Percentiles rank a stretch among this genome's conserved stretches.
Evolutionary conservation across 305 asterid genomes (phyloP).

Genomic region (Solanum hybrid): DNA sequence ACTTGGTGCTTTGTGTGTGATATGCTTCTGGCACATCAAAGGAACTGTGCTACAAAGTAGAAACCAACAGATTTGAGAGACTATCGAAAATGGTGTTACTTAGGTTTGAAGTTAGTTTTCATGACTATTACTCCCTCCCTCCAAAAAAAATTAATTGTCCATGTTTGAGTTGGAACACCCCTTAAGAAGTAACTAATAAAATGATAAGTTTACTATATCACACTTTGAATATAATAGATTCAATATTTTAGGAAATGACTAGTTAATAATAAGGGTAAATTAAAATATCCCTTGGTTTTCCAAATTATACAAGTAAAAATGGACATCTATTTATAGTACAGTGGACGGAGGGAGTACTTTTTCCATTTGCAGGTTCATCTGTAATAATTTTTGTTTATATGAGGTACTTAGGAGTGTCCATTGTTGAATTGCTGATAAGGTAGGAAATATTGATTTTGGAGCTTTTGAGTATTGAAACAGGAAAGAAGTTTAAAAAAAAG

Average conservation of each 20-base stretch:
- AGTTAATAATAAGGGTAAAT: no score
- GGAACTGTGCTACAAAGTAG: neutral
- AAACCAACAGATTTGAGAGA: neutral
- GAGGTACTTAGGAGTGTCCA: neutral
- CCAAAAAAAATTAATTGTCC: no score
- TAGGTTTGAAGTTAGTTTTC: neutral
- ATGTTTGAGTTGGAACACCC: no score
- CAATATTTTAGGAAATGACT: no score
- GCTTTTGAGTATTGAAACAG: neutral
- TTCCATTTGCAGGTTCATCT: neutral
- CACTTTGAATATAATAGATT: no score
- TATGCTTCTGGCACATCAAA: neutral
- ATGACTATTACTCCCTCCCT: neutral
- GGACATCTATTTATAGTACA: neutral
- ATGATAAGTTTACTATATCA: no score
- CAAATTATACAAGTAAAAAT: neutral
- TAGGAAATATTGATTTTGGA: neutral
- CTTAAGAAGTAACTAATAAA: no score
- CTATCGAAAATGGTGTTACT: neutral
- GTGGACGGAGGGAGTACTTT: neutral
- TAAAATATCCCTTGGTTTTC: neutral
- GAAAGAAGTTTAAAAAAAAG: neutral
- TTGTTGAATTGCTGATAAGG: neutral
- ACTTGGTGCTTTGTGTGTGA: neutral
- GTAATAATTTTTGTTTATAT: neutral